Evolutionary conservation across 2,329 filamentous ascomycete species (phyloP).

Genomic region (Tolypocladium paradoxum): DNA sequence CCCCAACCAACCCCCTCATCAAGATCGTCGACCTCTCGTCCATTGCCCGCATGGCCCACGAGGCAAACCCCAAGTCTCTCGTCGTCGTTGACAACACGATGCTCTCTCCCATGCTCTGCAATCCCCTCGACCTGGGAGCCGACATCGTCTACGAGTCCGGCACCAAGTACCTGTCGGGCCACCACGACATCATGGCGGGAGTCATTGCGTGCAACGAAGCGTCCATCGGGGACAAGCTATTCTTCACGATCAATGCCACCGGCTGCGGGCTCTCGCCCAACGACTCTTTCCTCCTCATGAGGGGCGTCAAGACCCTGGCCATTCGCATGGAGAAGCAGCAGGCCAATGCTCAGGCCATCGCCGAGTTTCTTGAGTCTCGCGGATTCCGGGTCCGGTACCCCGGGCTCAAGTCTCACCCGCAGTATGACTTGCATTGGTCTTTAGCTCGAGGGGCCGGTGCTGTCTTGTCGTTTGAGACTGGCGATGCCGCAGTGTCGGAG

Average conservation of each 20-base stretch:
- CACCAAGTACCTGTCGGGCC: slow-evolving; percentile 94
- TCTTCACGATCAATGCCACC: slow-evolving; percentile 93
- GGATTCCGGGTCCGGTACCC: slow-evolving; percentile 96
- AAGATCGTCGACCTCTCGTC: slow-evolving; percentile 89
- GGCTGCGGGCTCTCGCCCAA: slow-evolving; percentile 91
- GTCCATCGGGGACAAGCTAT: slow-evolving; percentile 75
- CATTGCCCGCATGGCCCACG: slow-evolving; percentile 68
- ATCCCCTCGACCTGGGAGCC: slow-evolving; percentile 86
- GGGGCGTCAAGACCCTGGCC: slow-evolving; percentile 90
- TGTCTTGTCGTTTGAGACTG: slow-evolving; percentile 92
- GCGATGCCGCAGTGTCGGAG: slow-evolving; percentile 71
- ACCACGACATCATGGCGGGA: slow-evolving; percentile 98
- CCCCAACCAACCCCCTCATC: slow-evolving; percentile 94
- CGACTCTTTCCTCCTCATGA: slow-evolving; percentile 90
- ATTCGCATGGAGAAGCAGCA: slow-evolving; percentile 99
- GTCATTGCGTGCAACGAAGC: slow-evolving; percentile 86
- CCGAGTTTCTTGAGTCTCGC: slow-evolving; percentile 78
- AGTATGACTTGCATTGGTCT: slow-evolving; percentile 92
- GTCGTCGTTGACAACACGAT: slow-evolving; percentile 98
- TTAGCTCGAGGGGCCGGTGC: slow-evolving; percentile 92
- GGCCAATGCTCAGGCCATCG: slow-evolving; percentile 79
- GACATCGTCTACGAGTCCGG: slow-evolving; percentile 97
- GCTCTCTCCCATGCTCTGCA: slow-evolving; percentile 89
- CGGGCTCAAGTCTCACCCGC: slow-evolving; percentile 85
- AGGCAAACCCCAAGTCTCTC: slow-evolving; percentile 64